Evolutionary conservation across 495 filamentous ascomycete genomes (phyloP), one percentile per base, ranked within the genome.

Genomic region (Xylaria longipes): DNA sequence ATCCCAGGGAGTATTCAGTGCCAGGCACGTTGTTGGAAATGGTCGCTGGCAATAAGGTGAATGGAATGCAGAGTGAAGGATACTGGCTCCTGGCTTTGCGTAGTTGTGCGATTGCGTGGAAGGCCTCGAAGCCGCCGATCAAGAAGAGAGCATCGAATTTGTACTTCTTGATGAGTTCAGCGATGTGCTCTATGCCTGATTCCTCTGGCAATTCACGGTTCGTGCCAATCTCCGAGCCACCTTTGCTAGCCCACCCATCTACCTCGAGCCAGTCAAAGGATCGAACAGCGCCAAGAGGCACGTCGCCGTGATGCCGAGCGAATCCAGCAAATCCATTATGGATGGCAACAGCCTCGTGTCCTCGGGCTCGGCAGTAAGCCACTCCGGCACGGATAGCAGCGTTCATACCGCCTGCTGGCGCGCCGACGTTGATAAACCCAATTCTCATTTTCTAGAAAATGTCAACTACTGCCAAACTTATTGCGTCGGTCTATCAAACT

Each of bases 371-470:
- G 78, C 95, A 98, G 84, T 97, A 99, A n/a, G 94, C 93, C 14
- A 97, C 94, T 14, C 93, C 96, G 22, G 94, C 96, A 65, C 97
- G 91, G 22, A 97, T 97, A 27, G 97, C 95, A 54, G 95, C 94
- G 82, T 99, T 99, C 91, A 99, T 98, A 78, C 97, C 97, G 76
- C 96, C 97, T n/a, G 97, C 97, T 7, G 97, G 97, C 35, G 97
- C 97, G 73, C 97, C 97, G 69, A 99, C 94, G 76, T 99, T 97
- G 78, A 99, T 92, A 72, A 98, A 95, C 8, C 92, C 96, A 75
- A 99, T 93, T 46, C 89, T 90, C 94, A 98, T 94, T 75, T 90
- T 90, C 93, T 97, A 66, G 12, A 22, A 64, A 43, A 29, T 31
- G 58, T 70, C 58, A 70, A 37, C 9, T 37, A 11, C 17, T 6